Conservation (phyloP, 495 filamentous ascomycete species). For the Penicillium arizonense region DNA sequence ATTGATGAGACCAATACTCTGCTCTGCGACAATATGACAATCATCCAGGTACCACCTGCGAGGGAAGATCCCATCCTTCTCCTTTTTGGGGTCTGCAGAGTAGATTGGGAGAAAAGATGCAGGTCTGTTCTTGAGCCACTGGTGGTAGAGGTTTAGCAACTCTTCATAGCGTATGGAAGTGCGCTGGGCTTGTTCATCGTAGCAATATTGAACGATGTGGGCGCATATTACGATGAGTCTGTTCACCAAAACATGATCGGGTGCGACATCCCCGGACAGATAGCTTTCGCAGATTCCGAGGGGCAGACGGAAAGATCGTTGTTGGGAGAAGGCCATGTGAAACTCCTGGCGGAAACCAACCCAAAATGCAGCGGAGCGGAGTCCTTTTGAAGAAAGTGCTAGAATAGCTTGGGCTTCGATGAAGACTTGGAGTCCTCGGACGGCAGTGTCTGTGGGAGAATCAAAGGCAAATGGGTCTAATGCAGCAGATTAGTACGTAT, state of each 20-base stretch:
- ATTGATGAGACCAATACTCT: slow-evolving; percentile 32
- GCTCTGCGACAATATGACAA: slow-evolving; percentile 29
- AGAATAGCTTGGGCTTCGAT: slow-evolving; percentile 12
- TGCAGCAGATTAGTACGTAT: background rate
- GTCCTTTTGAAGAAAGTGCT: slow-evolving; percentile 13
- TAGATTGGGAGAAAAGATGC: slow-evolving; percentile 17
- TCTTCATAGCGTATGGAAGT: background rate
- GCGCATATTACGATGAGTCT: slow-evolving; percentile 23
- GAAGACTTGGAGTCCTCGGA: slow-evolving; percentile 22
- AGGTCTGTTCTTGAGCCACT: slow-evolving; percentile 6
- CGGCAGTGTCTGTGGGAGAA: slow-evolving; percentile 13
- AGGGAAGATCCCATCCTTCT: slow-evolving; percentile 25
- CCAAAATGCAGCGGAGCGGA: slow-evolving; percentile 31
- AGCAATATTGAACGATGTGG: slow-evolving; percentile 27
- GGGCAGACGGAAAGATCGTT: slow-evolving; percentile 21
- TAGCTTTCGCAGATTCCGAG: slow-evolving; percentile 15
- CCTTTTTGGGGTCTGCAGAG: slow-evolving; percentile 4
- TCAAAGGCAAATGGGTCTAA: slow-evolving; percentile 17
- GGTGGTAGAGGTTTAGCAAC: background rate
- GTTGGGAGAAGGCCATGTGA: slow-evolving; percentile 31
- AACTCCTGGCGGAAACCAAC: slow-evolving; percentile 35
- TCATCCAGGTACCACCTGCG: slow-evolving; percentile 33
- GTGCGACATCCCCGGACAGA: slow-evolving; percentile 17
- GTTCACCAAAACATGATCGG: slow-evolving; percentile 28
- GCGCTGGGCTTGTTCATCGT: slow-evolving; percentile 12